Conservation (phyloP, 352 stramenopile genomes). For the Phytopythium boreale region DNA sequence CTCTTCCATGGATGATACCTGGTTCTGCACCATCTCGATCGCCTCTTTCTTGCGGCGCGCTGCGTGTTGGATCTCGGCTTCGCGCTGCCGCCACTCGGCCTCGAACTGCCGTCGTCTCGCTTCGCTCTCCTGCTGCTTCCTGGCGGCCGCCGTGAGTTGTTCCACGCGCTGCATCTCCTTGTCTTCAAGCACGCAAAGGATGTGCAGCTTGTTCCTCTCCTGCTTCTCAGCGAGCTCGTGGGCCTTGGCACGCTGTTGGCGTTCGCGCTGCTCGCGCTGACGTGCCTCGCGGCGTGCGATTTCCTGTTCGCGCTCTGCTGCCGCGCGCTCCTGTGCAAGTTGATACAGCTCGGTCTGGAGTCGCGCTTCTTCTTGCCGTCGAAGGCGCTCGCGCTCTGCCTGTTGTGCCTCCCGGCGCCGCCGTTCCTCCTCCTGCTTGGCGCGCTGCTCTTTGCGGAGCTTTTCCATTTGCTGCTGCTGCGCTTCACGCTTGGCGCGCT, state of each 20-base stretch:
- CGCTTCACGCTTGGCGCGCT: conserved; percentile 32
- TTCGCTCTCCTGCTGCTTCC: conserved; percentile 65
- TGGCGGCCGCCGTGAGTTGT: conserved; percentile 48
- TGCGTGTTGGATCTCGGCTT: conserved; percentile 47
- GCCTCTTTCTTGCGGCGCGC: conserved; percentile 53
- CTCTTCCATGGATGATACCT: conserved; percentile 54
- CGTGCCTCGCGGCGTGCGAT: conserved; percentile 45
- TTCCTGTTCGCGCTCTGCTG: conserved; percentile 36
- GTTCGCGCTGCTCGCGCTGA: conserved; percentile 42
- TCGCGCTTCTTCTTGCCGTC: conserved; percentile 53
- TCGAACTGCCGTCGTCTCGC: conserved; percentile 41
- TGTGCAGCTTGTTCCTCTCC: conserved; percentile 60
- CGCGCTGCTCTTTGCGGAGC: conserved; percentile 38
- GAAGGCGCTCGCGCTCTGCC: conserved; percentile 45
- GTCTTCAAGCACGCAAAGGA: conserved; percentile 57
- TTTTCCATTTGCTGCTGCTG: conserved; percentile 43
- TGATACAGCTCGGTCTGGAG: conserved; percentile 46
- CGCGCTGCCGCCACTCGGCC: conserved; percentile 37
- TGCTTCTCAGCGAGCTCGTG: conserved; percentile 54
- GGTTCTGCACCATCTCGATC: conserved; percentile 58
- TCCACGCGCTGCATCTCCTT: conserved; percentile 43
- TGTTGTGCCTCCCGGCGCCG: conserved; percentile 40
- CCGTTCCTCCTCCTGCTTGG: conserved; percentile 50
- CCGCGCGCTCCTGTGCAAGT: conserved; percentile 43
- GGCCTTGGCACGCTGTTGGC: conserved; percentile 39